A percentile compares a stretch with the other conserved stretches of the same genome.
phyloP scores from a whole-genome alignment of 1,284 basidiomycete species.

The Apiotrichum porosum region DNA sequence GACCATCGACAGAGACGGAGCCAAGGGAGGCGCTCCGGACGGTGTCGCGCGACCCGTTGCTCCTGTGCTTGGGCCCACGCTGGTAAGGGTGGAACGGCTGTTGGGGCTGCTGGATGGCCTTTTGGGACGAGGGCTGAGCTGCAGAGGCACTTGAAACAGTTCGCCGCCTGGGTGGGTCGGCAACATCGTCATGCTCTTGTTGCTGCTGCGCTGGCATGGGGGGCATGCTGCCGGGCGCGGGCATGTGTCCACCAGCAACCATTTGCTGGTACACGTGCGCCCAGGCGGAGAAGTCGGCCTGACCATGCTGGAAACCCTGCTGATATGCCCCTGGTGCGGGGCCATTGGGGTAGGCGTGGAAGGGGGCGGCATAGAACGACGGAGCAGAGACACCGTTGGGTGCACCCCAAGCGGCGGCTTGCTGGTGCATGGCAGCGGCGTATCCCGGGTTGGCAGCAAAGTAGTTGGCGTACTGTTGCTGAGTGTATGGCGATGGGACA shows the following conservation, averaged over 20 bases:
- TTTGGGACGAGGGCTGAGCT: slow-evolving; percentile 11
- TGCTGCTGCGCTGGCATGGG: slow-evolving; percentile 8
- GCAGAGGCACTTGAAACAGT: slow-evolving; percentile 21
- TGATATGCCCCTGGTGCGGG: slow-evolving; percentile 14
- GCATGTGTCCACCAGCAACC: slow-evolving; percentile 32
- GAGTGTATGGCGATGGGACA: no score
- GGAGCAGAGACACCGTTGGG: slow-evolving; percentile 17
- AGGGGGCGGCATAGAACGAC: slow-evolving; percentile 35
- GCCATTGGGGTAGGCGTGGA: slow-evolving; percentile 14
- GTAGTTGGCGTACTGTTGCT: slow-evolving; percentile 14
- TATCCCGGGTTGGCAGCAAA: slow-evolving; percentile 1
- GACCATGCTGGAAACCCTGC: slow-evolving; percentile 23
- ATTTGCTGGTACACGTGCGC: slow-evolving; percentile 46
- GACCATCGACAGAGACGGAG: neutral
- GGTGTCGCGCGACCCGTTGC: slow-evolving; percentile 7
- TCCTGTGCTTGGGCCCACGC: slow-evolving; percentile 18
- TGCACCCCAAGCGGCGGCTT: neutral
- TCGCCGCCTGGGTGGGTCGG: slow-evolving; percentile 17
- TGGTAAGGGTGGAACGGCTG: slow-evolving; percentile 29
- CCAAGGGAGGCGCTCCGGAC: no score
- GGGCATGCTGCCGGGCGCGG: slow-evolving; percentile 20
- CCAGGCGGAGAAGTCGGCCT: slow-evolving; percentile 44
- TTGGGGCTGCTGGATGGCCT: slow-evolving; percentile 1
- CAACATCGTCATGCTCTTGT: slow-evolving; percentile 16
- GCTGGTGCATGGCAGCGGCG: slow-evolving; percentile 6